Base-by-base conservation (phyloP, 352 stramenopile species). In the Phytophthora pistaciae region DNA sequence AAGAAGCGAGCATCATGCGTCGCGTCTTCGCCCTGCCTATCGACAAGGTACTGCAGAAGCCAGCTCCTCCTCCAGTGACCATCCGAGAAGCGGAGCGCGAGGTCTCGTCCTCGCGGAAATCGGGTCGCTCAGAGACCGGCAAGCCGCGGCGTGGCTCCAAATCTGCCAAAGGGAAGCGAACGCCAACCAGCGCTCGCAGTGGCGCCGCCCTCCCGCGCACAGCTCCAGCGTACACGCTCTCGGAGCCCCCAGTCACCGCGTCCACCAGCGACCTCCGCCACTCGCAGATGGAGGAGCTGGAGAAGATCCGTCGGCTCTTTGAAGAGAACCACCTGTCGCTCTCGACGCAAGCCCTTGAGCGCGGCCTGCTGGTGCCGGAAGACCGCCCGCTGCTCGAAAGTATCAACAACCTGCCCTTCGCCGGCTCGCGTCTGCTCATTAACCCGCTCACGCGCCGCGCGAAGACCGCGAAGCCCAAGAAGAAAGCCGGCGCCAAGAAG, bases 271-370 rank as follows among this genome's bases (percentile, higher is more conserved):
- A 89, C 8, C 67, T 92, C 55, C 81, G 87, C 14, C 66, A 72
- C 1, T 70, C 83, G 27, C 84, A 94, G 53, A 61, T 90, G 33
- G 59, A 83, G 21, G 87, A 94, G 42, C 31, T 94, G 25, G 83
- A 91, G 38, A 85, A 89, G 11, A 92, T 94, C 60, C 84, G 83
- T 2, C 56, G 70, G 0, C 66, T 91, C 2, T 94, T 94, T 33
- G 72, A 90, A 55, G 70, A 75, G 25, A 80, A 89, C 64, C 71
- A 87, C 16, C 66, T 94, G 42, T 53, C 63, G 4, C 80, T 91
- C 27, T 72, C 78, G 0, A n/a, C 56, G 3, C 56, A 71, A 5
- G 66, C 70, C 0, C 74, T 94, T 55, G 83, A 92, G 57, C 75
- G 83, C 16, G 84, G 82, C 0, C 56, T 94, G n/a, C 55, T 94